These are phyloP conservation scores for Claviceps maximensis DNA, from an alignment of 2,329 filamentous ascomycete genomes.

Conservation along the genomic window DNA sequence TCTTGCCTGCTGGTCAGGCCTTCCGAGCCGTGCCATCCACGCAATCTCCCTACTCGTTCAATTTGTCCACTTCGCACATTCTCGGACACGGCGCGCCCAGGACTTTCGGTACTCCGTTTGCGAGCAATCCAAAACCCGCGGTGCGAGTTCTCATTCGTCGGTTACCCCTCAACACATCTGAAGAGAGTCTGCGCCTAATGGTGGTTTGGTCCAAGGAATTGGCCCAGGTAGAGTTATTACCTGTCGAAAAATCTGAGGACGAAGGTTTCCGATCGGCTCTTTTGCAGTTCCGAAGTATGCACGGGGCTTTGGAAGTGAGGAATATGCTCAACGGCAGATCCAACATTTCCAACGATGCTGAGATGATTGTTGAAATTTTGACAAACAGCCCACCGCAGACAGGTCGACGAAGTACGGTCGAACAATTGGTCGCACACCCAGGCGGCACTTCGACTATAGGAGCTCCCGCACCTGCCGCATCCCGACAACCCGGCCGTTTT, in stretches of 20 bases:
- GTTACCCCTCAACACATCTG: constrained; percentile 39
- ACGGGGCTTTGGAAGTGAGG: constrained; percentile 43
- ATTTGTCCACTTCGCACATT: constrained; percentile 17
- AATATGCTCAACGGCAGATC: constrained; percentile 43
- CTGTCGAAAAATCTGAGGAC: constrained; percentile 35
- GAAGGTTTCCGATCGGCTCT: constrained; percentile 37
- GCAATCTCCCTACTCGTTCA: constrained; percentile 21
- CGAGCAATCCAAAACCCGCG: constrained; percentile 21
- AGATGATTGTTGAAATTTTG: constrained; percentile 46
- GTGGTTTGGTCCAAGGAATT: constrained; percentile 45
- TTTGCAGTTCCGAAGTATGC: constrained; percentile 36
- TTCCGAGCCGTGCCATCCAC: constrained; percentile 21
- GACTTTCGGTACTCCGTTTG: constrained; percentile 27
- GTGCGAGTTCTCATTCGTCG: constrained; percentile 38
- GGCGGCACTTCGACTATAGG: constrained; percentile 27
- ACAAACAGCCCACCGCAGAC: constrained; percentile 24
- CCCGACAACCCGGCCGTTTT: constrained; percentile 45
- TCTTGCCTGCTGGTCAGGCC: constrained; percentile 25
- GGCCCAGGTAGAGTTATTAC: constrained; percentile 35
- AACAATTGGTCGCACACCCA: constrained; percentile 10
- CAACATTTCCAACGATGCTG: constrained; percentile 34
- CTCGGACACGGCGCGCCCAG: constrained; percentile 29
- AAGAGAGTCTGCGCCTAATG: constrained; percentile 43
- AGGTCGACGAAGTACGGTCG: constrained; percentile 15
- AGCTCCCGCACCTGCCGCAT: constrained; percentile 26